Base-by-base conservation (phyloP, 495 filamentous ascomycete genomes). In the Penicillium malachiteum region DNA sequence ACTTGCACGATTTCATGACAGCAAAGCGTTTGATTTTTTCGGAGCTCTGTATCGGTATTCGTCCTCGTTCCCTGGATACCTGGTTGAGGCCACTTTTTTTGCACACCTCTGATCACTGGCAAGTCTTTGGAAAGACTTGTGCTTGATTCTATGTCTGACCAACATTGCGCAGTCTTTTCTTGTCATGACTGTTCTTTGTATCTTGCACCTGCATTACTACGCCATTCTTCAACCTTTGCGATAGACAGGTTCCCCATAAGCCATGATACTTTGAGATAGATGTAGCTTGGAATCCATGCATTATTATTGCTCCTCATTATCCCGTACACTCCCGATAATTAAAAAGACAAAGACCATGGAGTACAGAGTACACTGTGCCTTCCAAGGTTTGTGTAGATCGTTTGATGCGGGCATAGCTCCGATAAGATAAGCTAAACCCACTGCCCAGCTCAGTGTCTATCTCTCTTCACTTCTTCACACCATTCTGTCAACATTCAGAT, bases 1-100 rank as follows among this genome's bases (percentile, higher is more conserved):
- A 17, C 42, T 31, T 46, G 68, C 55, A 71, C 54, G 68, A 74
- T 60, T 43, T 73, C 56, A 77, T 63, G 72, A 72, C 37, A 75
- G 66, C 71, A 62, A 26, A 72, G 65, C 67, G 67, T 60, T 58
- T 69, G 68, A 58, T 57, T 50, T 61, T 67, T 67, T 46, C 31
- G 64, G 66, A 60, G 59, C 50, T 60, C 47, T 60, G 34, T 53
- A 38, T 54, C 21, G 46, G 21, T 53, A 45, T 44, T 47, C 47
- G 43, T 48, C 32, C 11, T 33, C 1, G 7, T 40, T 16, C 30
- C 21, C 18, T 18, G 18, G 17, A 16, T 31, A 31, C 13, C 35
- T 2, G 35, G 17, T 30, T 6, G n/a, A n/a, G 17, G n/a, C 30
- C 14, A 16, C 45, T 37, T 55, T 46, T 14, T 39, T 2, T 54